phyloP scores from a whole-genome alignment of 2,329 filamentous ascomycete species.

The Alternaria sp. region DNA sequence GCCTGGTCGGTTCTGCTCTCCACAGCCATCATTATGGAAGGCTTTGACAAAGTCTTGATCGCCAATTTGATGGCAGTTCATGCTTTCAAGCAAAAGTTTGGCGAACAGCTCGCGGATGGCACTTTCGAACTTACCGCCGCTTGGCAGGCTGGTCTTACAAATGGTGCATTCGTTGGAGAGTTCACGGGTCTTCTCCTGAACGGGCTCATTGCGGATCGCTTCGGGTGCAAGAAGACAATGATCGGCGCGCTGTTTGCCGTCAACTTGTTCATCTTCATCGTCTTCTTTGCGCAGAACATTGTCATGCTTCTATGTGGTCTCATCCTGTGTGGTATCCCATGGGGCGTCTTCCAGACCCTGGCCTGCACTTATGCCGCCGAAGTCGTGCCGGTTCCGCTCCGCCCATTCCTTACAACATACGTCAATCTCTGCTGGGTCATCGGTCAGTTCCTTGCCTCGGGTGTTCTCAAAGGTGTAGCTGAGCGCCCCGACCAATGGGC shows the following conservation, averaged over 20 bases:
- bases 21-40: conserved; percentile 89
- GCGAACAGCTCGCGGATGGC: conserved; percentile 49
- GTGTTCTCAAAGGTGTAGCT: conserved; percentile 73
- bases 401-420: conserved; percentile 67
- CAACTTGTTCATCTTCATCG: conserved; percentile 48
- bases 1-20: conserved; percentile 84
- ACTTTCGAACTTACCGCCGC: conserved; percentile 54
- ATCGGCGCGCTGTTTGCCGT: conserved; percentile 44
- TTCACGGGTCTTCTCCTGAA: conserved; percentile 57
- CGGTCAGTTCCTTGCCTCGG: conserved; percentile 75
- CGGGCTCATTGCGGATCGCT: conserved; percentile 55
- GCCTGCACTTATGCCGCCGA: conserved; percentile 61
- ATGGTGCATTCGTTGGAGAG: conserved; percentile 58
- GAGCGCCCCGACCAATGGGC: conserved; percentile 71
- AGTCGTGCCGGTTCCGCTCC: conserved; percentile 74
- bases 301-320: conserved; percentile 69
- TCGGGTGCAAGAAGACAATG: conserved; percentile 54
- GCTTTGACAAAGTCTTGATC: conserved; percentile 82
- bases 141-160: conserved; percentile 59
- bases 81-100: conserved; percentile 56
- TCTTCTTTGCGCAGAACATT: conserved; percentile 51
- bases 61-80: conserved; percentile 73
- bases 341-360: conserved; percentile 59
- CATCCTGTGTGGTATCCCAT: conserved; percentile 59
- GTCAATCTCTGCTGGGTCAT: conserved; percentile 80